Evolutionary conservation across 768 basidiomycete genomes (phyloP).

Genomic region (Amanita pallidorosea): DNA sequence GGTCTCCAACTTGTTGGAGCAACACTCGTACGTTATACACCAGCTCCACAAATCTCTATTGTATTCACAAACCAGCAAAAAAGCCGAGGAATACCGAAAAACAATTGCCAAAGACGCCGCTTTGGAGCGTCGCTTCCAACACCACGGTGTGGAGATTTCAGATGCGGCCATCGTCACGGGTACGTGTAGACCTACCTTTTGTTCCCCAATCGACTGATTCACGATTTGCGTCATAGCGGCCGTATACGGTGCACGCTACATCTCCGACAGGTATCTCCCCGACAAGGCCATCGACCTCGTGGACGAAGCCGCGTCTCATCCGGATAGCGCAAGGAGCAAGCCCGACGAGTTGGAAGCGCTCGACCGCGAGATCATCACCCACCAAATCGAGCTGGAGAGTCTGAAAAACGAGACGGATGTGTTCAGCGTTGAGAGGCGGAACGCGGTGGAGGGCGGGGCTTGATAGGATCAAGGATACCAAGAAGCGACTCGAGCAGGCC

Average conservation of each 20-base stretch:
- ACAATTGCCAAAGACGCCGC: slow-evolving; percentile 90
- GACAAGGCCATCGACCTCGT: slow-evolving; percentile 91
- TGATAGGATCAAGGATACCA: slow-evolving; percentile 60
- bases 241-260: too few species aligned
- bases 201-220: background rate
- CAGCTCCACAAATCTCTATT: too few species aligned
- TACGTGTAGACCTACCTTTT: slow-evolving; percentile 14
- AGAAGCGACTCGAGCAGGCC: slow-evolving; percentile 68
- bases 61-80: too few species aligned
- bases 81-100: slow-evolving; percentile 83
- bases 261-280: slow-evolving; percentile 79
- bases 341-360: slow-evolving; percentile 77
- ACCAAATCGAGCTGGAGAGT: slow-evolving; percentile 85
- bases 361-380: slow-evolving; percentile 73
- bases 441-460: slow-evolving; percentile 60
- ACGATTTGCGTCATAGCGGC: slow-evolving; percentile 36
- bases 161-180: slow-evolving; percentile 84
- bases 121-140: slow-evolving; percentile 85
- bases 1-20: slow-evolving; percentile 86
- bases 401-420: slow-evolving; percentile 82
- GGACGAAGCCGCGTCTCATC: slow-evolving; percentile 83
- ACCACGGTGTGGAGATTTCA: slow-evolving; percentile 88
- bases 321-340: slow-evolving; percentile 80
- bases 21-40: slow-evolving; percentile 58
- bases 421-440: slow-evolving; percentile 73